phyloP scores from a whole-genome alignment of 768 basidiomycete genomes.

The Kwoniella bestiolae region DNA sequence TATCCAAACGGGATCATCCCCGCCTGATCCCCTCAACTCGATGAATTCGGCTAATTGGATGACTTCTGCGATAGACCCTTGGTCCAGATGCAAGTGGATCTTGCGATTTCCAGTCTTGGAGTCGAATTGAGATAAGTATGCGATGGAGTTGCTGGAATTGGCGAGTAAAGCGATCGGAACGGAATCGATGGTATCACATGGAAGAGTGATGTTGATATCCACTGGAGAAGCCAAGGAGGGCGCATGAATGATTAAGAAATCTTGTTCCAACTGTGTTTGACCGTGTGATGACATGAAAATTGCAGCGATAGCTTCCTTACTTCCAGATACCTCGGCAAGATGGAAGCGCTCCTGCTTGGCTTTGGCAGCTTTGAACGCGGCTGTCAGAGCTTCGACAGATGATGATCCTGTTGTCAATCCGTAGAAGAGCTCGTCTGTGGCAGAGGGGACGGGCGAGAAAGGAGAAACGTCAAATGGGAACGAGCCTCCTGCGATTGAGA shows the following conservation, averaged over 20 bases:
- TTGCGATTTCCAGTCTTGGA: not conserved
- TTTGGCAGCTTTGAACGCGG: conserved; percentile 8
- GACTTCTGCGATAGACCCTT: conserved; percentile 15
- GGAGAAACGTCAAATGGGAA: not conserved
- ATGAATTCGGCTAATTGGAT: conserved; percentile 20
- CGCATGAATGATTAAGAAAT: conserved; percentile 6
- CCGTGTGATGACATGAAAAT: not conserved
- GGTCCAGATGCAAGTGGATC: conserved; percentile 8
- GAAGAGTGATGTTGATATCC: conserved; percentile 5
- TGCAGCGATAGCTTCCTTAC: not conserved
- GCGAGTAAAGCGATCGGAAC: conserved; percentile 1
- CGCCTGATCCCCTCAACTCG: conserved; percentile 19
- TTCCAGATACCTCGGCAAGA: not conserved
- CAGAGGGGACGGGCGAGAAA: not conserved
- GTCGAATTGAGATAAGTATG: not conserved
- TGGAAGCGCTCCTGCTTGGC: not conserved
- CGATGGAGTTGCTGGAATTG: not conserved
- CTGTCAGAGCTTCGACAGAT: not conserved
- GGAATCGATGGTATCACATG: not conserved
- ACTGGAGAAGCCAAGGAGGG: not conserved
- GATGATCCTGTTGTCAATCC: not conserved
- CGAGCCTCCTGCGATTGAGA: not conserved
- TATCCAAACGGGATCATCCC: conserved; percentile 28
- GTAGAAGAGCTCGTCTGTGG: not conserved
- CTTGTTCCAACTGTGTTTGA: not conserved